phyloP scores from a whole-genome alignment of 2,329 filamentous ascomycete species.

The Mycosphaerella sp. region DNA sequence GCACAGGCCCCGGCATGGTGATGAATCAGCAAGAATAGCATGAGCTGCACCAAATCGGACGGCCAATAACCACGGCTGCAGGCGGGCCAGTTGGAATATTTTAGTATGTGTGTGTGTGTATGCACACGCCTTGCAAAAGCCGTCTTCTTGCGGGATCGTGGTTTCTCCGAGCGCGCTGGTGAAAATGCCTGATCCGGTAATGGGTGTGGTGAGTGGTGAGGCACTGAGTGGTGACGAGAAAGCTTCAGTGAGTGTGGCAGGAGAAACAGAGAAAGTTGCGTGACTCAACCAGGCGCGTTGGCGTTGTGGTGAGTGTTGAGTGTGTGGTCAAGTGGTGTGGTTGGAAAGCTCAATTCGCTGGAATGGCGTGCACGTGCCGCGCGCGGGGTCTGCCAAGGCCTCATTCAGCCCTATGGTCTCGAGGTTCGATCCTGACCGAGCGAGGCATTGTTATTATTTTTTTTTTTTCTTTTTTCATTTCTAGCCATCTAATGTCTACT shows the following conservation, averaged over 20 bases:
- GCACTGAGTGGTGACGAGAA: no score
- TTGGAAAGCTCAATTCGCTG: not conserved
- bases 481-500: no score
- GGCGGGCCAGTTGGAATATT: no score
- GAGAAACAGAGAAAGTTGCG: not conserved
- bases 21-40: not conserved
- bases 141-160: no score
- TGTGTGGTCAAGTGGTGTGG: not conserved
- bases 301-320: not conserved
- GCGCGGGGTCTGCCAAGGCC: not conserved
- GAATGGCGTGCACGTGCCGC: not conserved
- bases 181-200: not conserved
- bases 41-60: constrained; percentile 13
- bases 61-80: constrained; percentile 10
- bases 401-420: no score
- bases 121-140: no score
- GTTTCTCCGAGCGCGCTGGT: not conserved
- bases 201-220: not conserved
- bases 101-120: no score
- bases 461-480: no score
- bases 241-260: not conserved
- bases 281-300: not conserved
- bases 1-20: constrained; percentile 6
- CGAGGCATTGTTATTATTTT: no score
- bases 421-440: no score